Evolutionary conservation across 495 filamentous ascomycete genomes (phyloP).

Genomic region (Hypoxylon cercidicola): DNA sequence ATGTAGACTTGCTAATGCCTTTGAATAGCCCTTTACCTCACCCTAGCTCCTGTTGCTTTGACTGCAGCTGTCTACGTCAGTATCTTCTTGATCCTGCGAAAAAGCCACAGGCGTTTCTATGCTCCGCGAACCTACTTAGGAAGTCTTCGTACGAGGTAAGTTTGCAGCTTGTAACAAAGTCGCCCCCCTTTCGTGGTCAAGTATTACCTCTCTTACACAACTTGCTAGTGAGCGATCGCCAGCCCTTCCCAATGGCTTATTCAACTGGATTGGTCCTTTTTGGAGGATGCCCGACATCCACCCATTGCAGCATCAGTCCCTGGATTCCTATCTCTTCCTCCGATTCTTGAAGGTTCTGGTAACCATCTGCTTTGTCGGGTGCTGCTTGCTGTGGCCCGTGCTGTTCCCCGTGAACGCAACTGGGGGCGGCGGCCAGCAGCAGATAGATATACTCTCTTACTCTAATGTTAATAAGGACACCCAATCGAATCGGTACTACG

Average conservation of each 20-base stretch:
- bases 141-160: slow-evolving; percentile 71
- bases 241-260: slow-evolving; percentile 71
- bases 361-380: slow-evolving; percentile 80
- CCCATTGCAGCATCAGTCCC: slow-evolving; percentile 86
- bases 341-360: slow-evolving; percentile 82
- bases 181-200: background rate
- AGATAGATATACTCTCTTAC: slow-evolving; percentile 84
- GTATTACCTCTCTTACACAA: slow-evolving; percentile 20
- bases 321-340: slow-evolving; percentile 89
- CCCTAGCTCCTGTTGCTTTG: slow-evolving; percentile 75
- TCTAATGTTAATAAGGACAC: slow-evolving; percentile 70
- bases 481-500: slow-evolving; percentile 73
- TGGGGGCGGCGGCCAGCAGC: slow-evolving; percentile 69
- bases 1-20: slow-evolving; percentile 16
- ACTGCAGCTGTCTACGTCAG: slow-evolving; percentile 70
- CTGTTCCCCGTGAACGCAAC: slow-evolving; percentile 89
- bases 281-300: slow-evolving; percentile 83
- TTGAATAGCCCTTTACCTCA: slow-evolving; percentile 51
- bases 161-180: slow-evolving; percentile 13
- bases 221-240: slow-evolving; percentile 72
- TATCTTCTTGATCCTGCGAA: slow-evolving; percentile 81
- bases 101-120: slow-evolving; percentile 79
- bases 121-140: slow-evolving; percentile 89
- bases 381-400: slow-evolving; percentile 83
- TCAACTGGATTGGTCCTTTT: slow-evolving; percentile 81